Evolutionary conservation across 208 protist species (phyloP).

Genomic region (Wallacemonas sp.): DNA sequence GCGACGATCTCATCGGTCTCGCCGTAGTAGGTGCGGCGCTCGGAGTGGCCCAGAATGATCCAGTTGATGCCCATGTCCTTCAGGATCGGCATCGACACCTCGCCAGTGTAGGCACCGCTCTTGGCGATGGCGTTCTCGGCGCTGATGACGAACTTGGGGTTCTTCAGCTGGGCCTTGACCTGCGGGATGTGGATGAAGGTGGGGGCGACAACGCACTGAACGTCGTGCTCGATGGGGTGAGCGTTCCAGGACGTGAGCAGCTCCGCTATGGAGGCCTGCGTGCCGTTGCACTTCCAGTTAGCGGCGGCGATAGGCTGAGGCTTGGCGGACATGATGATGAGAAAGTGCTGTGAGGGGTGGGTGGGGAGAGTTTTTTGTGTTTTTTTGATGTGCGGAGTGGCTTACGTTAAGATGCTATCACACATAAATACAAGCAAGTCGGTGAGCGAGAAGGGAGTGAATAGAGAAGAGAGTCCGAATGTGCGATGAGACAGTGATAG

Average conservation of each 20-base stretch:
- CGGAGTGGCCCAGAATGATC: conserved; percentile 97
- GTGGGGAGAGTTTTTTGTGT: conserved; percentile 5
- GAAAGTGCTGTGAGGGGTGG: too few species aligned
- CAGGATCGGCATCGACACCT: conserved; percentile 90
- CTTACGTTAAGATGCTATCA: neutral
- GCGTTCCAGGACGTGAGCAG: conserved; percentile 80
- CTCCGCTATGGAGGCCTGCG: conserved; percentile 57
- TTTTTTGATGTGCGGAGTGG: conserved; percentile 17
- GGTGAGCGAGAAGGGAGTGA: too few species aligned
- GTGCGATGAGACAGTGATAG: too few species aligned
- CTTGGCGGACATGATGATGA: conserved; percentile 68
- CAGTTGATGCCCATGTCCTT: conserved; percentile 93
- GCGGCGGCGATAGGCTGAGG: conserved; percentile 91
- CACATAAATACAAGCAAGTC: too few species aligned
- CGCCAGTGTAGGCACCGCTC: conserved; percentile 91
- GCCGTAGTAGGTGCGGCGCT: conserved; percentile 95
- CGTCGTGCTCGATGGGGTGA: conserved; percentile 57
- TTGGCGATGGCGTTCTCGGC: conserved; percentile 89
- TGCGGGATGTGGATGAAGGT: conserved; percentile 83
- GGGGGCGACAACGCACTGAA: conserved; percentile 90
- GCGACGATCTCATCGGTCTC: conserved; percentile 93
- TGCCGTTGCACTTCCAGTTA: conserved; percentile 97
- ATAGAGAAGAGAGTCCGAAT: too few species aligned
- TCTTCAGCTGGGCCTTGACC: conserved; percentile 56
- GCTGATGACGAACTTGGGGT: conserved; percentile 77